phyloP scores from a whole-genome alignment of 306 rosid species.

The Prunus davidiana region DNA sequence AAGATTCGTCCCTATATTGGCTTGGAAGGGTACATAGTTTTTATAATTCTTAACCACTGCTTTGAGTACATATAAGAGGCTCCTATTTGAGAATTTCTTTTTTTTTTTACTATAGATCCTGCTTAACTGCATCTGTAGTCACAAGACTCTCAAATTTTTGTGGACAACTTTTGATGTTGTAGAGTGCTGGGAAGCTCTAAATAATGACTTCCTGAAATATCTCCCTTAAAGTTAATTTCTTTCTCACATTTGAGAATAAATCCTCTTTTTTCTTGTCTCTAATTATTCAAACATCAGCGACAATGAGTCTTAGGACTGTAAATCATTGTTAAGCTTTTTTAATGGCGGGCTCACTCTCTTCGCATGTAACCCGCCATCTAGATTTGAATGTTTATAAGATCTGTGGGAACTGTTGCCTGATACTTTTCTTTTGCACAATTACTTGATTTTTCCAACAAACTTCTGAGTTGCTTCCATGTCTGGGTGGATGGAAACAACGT shows the following conservation, averaged over 20 bases:
- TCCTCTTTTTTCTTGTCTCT: no score
- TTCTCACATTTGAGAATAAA: not conserved
- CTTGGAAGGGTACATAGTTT: constrained; percentile 71
- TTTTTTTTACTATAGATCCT: not conserved
- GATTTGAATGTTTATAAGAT: no score
- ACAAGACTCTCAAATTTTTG: not conserved
- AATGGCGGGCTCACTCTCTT: no score
- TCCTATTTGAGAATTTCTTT: not conserved
- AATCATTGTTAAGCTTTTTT: no score
- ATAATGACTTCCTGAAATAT: not conserved
- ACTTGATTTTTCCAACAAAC: no score
- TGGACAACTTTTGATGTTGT: not conserved
- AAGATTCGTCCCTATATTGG: constrained; percentile 65
- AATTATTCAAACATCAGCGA: no score
- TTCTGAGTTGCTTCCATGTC: no score
- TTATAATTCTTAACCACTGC: not conserved
- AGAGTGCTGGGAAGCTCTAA: not conserved
- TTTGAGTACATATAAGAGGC: constrained; percentile 1
- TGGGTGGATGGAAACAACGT: no score
- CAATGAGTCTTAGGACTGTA: no score
- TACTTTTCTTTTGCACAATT: no score
- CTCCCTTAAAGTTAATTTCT: not conserved
- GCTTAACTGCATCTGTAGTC: not conserved
- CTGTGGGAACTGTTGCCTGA: no score
- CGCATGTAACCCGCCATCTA: no score